A percentile compares a stretch with the other conserved stretches of the same genome.
Conservation (phyloP, 441 rosid genomes). For the Erysimum cheiri region DNA sequence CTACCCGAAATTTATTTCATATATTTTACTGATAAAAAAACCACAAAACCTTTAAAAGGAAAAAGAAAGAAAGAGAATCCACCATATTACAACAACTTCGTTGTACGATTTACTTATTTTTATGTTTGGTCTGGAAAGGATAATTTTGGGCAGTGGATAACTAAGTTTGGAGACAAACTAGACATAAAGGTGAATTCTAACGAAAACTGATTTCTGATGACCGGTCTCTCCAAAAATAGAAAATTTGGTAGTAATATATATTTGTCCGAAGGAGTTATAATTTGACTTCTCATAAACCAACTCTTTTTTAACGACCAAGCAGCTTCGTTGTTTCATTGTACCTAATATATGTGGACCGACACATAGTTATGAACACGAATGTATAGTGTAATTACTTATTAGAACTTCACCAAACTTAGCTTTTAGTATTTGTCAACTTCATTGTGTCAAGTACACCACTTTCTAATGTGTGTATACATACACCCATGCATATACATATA, state of each 20-base stretch:
- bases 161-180: neutral
- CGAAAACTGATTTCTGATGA: constrained; percentile 18
- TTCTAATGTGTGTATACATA: constrained; percentile 2
- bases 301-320: constrained; percentile 40
- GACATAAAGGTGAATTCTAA: neutral
- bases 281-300: constrained; percentile 38
- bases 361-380: constrained; percentile 35
- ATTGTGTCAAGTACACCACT: constrained; percentile 41
- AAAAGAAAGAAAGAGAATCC: neutral
- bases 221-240: constrained; percentile 37
- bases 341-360: constrained; percentile 47
- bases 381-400: constrained; percentile 31
- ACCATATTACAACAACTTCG: neutral
- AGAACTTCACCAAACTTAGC: constrained; percentile 44
- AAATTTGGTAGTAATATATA: constrained; percentile 1
- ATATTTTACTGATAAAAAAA: neutral
- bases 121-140: neutral
- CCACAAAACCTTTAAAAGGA: neutral
- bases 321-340: constrained; percentile 44
- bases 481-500: neutral
- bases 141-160: neutral
- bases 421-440: constrained; percentile 40
- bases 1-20: neutral
- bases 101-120: neutral
- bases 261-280: constrained; percentile 14